Evolutionary conservation across 75 land plant species (phyloP).

Genomic region (Cryptomeria japonica): DNA sequence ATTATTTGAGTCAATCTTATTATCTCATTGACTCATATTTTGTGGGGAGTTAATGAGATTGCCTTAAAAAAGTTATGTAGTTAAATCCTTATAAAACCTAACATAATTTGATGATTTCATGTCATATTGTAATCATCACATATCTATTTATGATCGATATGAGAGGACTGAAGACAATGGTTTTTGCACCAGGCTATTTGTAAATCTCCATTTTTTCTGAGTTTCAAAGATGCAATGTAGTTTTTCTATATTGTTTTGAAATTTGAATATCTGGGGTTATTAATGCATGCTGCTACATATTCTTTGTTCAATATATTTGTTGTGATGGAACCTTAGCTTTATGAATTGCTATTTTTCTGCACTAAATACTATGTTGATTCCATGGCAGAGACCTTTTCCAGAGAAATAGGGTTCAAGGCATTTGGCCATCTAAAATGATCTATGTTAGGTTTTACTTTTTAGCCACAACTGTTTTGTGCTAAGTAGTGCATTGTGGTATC

Average conservation of each 20-base stretch:
- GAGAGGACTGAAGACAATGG: no score
- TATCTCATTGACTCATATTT: no score
- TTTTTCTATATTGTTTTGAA: neutral
- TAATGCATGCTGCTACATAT: neutral
- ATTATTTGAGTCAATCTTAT: no score
- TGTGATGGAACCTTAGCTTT: neutral
- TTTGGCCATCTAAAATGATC: neutral
- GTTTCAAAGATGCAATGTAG: neutral
- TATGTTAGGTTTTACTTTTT: neutral
- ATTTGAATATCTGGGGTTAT: neutral
- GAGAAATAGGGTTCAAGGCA: neutral
- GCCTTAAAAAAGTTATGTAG: no score
- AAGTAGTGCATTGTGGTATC: neutral
- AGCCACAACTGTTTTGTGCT: no score
- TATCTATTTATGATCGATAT: neutral
- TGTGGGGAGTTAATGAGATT: no score
- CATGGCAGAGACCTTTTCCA: neutral
- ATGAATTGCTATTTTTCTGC: neutral
- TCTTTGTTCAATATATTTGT: neutral
- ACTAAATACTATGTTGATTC: neutral
- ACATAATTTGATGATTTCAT: neutral
- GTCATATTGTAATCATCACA: neutral
- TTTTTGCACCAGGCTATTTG: neutral
- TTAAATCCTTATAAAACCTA: no score
- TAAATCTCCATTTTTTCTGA: neutral